A percentile compares a stretch with the other conserved stretches of the same genome.
phyloP scores from a whole-genome alignment of 1,139 yeast genomes.

The Scheffersomyces quercinus region DNA sequence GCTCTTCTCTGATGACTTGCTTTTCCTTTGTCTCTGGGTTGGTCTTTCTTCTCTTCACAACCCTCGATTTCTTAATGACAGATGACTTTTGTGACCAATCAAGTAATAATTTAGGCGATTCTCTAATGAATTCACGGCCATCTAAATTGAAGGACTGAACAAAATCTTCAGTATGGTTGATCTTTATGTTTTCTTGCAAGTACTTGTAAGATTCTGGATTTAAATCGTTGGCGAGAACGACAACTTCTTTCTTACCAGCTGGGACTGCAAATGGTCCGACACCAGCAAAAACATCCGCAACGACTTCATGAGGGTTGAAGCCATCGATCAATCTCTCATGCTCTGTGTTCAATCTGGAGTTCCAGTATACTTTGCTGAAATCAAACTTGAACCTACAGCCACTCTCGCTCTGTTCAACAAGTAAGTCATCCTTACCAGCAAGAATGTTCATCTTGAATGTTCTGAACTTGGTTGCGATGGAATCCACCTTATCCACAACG shows the following conservation, averaged over 20 bases:
- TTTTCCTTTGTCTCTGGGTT: constrained; percentile 18
- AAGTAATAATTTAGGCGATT: constrained; percentile 54
- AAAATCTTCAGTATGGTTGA: constrained; percentile 63
- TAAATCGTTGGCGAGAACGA: constrained; percentile 89
- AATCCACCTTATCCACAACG: constrained; percentile 91
- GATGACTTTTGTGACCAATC: constrained; percentile 32
- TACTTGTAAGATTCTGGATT: constrained; percentile 84
- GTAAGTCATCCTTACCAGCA: constrained; percentile 75
- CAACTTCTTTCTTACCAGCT: constrained; percentile 79
- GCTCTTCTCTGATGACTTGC: constrained; percentile 23
- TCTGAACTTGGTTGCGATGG: constrained; percentile 84
- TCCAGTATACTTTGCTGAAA: constrained; percentile 95
- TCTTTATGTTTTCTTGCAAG: constrained; percentile 60
- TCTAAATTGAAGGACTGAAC: constrained; percentile 72
- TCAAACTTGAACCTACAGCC: constrained; percentile 86
- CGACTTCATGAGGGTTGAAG: constrained; percentile 68
- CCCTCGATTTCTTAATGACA: constrained; percentile 27
- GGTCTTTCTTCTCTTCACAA: constrained; percentile 35
- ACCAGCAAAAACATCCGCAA: constrained; percentile 97
- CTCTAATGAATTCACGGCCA: constrained; percentile 76
- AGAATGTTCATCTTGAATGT: constrained; percentile 92
- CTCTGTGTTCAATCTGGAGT: constrained; percentile 90
- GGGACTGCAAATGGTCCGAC: constrained; percentile 99
- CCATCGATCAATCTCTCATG: constrained; percentile 74
- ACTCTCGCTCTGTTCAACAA: constrained; percentile 87